Conservation (phyloP, 768 basidiomycete genomes). For the Mycena haematopus region DNA sequence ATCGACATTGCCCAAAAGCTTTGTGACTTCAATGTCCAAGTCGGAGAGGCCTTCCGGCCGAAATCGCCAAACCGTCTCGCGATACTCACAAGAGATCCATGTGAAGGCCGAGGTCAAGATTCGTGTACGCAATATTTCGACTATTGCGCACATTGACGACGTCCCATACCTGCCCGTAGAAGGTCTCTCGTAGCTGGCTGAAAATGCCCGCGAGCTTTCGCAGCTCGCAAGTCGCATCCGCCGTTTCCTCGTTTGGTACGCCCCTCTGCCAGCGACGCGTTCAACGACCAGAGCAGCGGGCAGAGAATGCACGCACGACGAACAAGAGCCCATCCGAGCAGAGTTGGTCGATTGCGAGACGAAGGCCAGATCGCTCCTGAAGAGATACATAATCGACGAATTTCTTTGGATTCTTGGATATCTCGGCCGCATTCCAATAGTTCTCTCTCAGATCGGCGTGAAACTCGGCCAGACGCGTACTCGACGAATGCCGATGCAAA, state of each 20-base stretch:
- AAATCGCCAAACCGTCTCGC: no score
- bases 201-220: constrained; percentile 68
- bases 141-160: constrained; percentile 78
- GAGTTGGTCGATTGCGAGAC: constrained; percentile 71
- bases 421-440: constrained; percentile 53
- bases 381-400: constrained; percentile 64
- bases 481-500: constrained; percentile 54
- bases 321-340: constrained; percentile 76
- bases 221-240: constrained; percentile 69
- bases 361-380: constrained; percentile 51
- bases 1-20: no score
- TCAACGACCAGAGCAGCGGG: not conserved
- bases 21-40: no score
- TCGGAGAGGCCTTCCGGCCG: no score
- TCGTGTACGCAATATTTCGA: constrained; percentile 94
- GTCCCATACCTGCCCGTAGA: constrained; percentile 91
- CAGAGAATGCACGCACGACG: constrained; percentile 42
- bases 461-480: constrained; percentile 43
- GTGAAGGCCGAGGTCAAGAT: constrained; percentile 85
- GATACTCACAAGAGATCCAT: constrained; percentile 88
- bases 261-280: constrained; percentile 37
- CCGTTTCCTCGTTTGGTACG: constrained; percentile 70
- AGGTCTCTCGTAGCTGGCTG: constrained; percentile 82
- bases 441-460: constrained; percentile 48
- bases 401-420: constrained; percentile 48